Evolutionary conservation across 805 yeast species (phyloP).

Genomic region (Torulaspora indica): DNA sequence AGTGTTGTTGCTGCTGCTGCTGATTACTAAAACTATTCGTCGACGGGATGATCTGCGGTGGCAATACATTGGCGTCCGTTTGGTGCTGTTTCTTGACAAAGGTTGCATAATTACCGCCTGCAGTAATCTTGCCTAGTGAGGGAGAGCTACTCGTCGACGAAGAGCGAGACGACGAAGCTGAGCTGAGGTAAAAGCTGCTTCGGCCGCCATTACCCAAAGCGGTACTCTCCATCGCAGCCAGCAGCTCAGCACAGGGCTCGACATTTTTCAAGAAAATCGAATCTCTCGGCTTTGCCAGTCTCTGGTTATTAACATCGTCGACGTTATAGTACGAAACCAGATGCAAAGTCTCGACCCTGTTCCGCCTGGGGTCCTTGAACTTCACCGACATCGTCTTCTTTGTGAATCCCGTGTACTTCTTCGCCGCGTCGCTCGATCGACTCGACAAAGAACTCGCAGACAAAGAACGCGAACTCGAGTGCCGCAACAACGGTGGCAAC

Average conservation of each 20-base stretch:
- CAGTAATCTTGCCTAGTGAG: constrained; percentile 15
- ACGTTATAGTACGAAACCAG: constrained; percentile 75
- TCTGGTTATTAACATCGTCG: constrained; percentile 61
- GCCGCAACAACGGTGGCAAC: constrained; percentile 15
- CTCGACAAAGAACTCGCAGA: background rate
- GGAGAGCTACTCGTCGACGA: constrained; percentile 4
- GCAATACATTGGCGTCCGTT: constrained; percentile 2
- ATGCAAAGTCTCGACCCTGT: constrained; percentile 40
- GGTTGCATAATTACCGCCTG: constrained; percentile 18
- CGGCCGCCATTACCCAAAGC: constrained; percentile 45
- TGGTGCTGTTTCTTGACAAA: constrained; percentile 4
- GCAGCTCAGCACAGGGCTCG: constrained; percentile 44
- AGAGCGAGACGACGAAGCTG: constrained; percentile 5
- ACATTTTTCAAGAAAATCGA: constrained; percentile 47
- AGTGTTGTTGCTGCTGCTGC: constrained; percentile 1
- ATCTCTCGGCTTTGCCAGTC: constrained; percentile 54
- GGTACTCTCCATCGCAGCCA: constrained; percentile 54
- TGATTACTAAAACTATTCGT: constrained; percentile 2
- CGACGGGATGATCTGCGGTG: constrained; percentile 7
- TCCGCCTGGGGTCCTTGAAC: constrained; percentile 33
- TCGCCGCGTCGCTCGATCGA: constrained; percentile 8
- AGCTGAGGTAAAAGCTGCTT: constrained; percentile 2
- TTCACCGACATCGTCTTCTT: constrained; percentile 76
- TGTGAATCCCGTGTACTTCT: constrained; percentile 51
- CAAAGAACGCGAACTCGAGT: background rate